Conservation (phyloP, 2,329 filamentous ascomycete genomes). For the Cladophialophora psammophila region DNA sequence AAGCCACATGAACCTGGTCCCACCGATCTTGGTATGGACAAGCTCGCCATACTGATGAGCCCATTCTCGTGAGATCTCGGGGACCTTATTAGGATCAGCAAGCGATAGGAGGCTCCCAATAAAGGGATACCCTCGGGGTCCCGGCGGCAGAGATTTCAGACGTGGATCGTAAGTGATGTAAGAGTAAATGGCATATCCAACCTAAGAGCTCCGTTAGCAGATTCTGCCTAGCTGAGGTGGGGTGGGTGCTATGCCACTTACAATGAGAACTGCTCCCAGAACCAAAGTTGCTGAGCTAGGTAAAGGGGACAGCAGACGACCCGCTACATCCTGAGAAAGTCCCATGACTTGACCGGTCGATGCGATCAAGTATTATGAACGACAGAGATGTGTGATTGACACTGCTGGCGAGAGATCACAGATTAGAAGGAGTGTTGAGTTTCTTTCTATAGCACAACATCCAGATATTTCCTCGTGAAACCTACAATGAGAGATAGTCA, state of each 20-base stretch:
- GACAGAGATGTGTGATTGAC: no score
- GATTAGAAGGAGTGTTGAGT: no score
- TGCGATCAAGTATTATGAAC: no score
- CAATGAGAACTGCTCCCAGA: not conserved
- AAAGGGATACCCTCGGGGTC: constrained; percentile 17
- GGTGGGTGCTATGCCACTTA: not conserved
- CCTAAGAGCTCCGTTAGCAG: not conserved
- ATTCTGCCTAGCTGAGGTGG: not conserved
- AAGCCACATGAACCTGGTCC: constrained; percentile 48
- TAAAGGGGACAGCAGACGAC: not conserved
- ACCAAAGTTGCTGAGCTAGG: not conserved
- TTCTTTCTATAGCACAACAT: no score
- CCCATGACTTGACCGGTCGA: constrained; percentile 5
- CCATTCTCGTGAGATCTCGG: constrained; percentile 39
- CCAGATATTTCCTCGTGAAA: no score
- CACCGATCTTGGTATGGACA: constrained; percentile 43
- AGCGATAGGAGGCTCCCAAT: constrained; percentile 20
- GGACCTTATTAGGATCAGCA: constrained; percentile 10
- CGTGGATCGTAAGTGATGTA: not conserved
- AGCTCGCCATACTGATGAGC: constrained; percentile 45
- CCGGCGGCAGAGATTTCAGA: constrained; percentile 14
- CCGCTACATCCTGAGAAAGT: not conserved
- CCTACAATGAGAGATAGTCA: not conserved
- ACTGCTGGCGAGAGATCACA: no score
- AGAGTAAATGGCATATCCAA: constrained; percentile 1